Conservation (phyloP, 345 rosid species). For the Eucalyptus sp. region DNA sequence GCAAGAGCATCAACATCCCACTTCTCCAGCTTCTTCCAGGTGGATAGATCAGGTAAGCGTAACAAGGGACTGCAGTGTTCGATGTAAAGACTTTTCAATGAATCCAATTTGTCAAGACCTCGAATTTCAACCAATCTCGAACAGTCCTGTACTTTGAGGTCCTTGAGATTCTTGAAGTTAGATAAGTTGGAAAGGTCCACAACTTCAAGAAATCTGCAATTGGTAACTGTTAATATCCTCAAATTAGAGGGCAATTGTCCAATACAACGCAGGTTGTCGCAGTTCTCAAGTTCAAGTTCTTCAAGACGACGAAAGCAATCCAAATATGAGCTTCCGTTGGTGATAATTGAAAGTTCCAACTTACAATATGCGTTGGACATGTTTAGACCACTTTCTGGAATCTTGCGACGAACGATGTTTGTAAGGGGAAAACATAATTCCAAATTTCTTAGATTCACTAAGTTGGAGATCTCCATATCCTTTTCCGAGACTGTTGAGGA, state of each 20-base stretch:
- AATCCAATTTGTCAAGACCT: neutral
- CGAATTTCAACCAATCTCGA: neutral
- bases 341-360: neutral
- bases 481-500: accelerated
- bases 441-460: too few species aligned
- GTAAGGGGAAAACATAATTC: too few species aligned
- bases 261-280: neutral
- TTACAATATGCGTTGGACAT: neutral
- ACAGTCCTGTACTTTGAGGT: accelerated
- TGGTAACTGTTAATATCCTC: accelerated
- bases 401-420: accelerated
- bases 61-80: accelerated
- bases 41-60: neutral
- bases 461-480: accelerated
- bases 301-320: accelerated
- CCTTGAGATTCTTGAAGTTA: neutral
- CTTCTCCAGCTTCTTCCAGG: accelerated
- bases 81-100: neutral
- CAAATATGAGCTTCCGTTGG: neutral
- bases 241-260: neutral
- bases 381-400: accelerated
- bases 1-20: neutral
- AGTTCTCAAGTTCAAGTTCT: accelerated
- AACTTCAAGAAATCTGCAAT: neutral
- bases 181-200: neutral